Evolutionary conservation across 768 basidiomycete species (phyloP), one percentile per base, ranked within the genome.

Genomic region (Lepiota venenata): DNA sequence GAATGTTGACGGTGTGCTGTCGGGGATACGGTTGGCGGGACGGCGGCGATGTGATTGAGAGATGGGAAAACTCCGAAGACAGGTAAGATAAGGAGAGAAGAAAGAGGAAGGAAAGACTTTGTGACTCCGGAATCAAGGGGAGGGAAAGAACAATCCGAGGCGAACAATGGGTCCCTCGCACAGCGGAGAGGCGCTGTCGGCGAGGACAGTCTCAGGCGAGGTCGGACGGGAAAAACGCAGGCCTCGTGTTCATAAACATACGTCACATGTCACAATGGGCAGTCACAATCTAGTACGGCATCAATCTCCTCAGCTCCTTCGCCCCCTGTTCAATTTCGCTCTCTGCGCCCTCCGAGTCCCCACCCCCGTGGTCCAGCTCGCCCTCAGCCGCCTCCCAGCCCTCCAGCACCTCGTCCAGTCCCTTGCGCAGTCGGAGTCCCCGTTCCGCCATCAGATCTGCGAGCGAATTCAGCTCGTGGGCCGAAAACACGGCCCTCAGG

Each of bases 401-500:
- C 18, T 74, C 77, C 38, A 83, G 41, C 44, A 69, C 71, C 60
- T 83, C 84, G 11, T 91, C 87, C 60, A 91, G 56, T 0, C 79
- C 84, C 46, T 69, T 66, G 41, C 85, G 75, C 64, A 88, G 69
- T 43, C 91, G 79, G 20, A 93, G 61, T 3, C 84, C 85, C 37
- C 87, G 71, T 64, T 92, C 91, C 4, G 77, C 85, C 91, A 93
- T 93, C 3, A 80, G 79, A 52, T 90, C 88, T 45, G 75, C 84
- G 50, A 87, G 76, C 18, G 64, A 74, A 47, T 75, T 75, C 58
- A 93, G 71, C 66, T 93, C 90, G 14, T 70, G 68, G 15, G 68
- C 59, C 45, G 70, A 76, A 66, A 92, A 92, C 46, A 78, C 83
- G 2, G 71, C 64, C 25, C 90, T 80, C 52, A 93, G 72, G 2